A percentile compares a stretch with the other conserved stretches of the same genome.
These are phyloP conservation scores for Diaporthe ilicicola DNA, from an alignment of 2,329 filamentous ascomycete species.

Conservation along the genomic window DNA sequence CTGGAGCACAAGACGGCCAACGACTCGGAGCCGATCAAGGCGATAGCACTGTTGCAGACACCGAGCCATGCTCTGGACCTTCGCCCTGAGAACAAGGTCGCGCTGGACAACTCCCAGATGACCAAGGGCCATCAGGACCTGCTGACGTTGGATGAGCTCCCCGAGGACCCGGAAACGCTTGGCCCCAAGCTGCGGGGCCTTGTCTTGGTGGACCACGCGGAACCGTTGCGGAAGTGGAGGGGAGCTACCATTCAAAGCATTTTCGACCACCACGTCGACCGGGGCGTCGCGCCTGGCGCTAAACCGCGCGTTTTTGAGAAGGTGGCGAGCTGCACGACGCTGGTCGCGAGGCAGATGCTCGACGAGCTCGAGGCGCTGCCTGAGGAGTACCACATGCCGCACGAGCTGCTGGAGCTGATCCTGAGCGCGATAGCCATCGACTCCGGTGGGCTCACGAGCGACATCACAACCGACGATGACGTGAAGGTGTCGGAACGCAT, in stretches of 20 bases:
- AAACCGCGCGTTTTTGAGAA: constrained; percentile 53
- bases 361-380: constrained; percentile 52
- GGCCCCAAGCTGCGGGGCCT: constrained; percentile 52
- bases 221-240: constrained; percentile 52
- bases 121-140: constrained; percentile 54
- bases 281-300: constrained; percentile 49
- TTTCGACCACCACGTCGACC: constrained; percentile 56
- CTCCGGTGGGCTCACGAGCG: constrained; percentile 49
- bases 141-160: constrained; percentile 55
- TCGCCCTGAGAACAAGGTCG: constrained; percentile 56
- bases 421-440: constrained; percentile 56
- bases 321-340: constrained; percentile 53
- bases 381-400: constrained; percentile 55
- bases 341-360: constrained; percentile 56
- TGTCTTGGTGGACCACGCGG: constrained; percentile 53
- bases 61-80: constrained; percentile 54
- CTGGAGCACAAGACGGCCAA: constrained; percentile 53
- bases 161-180: constrained; percentile 54
- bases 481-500: constrained; percentile 48
- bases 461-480: constrained; percentile 47
- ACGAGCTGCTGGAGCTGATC: constrained; percentile 57
- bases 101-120: constrained; percentile 54
- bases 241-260: constrained; percentile 53
- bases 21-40: constrained; percentile 51
- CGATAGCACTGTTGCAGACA: constrained; percentile 55